A percentile compares a stretch with the other conserved stretches of the same genome.
Conservation (phyloP, 2,329 filamentous ascomycete genomes). For the Chalaropsis ovoidea region DNA sequence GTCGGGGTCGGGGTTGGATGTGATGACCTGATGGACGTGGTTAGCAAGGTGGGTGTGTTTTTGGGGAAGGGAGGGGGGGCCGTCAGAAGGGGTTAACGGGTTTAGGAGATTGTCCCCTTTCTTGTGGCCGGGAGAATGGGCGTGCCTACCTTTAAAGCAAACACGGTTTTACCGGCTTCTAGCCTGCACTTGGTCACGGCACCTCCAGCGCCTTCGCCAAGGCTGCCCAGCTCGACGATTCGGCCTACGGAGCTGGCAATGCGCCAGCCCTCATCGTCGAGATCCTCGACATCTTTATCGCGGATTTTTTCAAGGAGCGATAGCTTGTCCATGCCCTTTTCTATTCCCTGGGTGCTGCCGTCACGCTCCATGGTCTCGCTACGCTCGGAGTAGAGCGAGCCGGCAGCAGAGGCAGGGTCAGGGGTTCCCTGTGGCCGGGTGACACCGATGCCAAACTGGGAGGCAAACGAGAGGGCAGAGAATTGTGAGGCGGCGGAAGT, state of each 20-base stretch:
- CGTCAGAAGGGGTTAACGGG: background rate
- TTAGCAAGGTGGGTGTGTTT: background rate
- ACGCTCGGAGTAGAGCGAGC: constrained; percentile 67
- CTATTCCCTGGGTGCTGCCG: constrained; percentile 63
- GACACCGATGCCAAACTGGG: constrained; percentile 57
- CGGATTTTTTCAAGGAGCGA: constrained; percentile 43
- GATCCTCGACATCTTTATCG: constrained; percentile 79
- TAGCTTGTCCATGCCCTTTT: constrained; percentile 64
- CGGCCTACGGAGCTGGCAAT: constrained; percentile 82
- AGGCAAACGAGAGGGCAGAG: constrained; percentile 71
- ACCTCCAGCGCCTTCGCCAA: constrained; percentile 91
- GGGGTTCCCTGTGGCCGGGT: constrained; percentile 57
- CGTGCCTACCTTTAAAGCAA: constrained; percentile 74
- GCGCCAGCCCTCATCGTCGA: constrained; percentile 91
- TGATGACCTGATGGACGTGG: constrained; percentile 62
- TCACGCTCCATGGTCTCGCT: constrained; percentile 58
- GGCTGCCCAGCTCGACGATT: constrained; percentile 75
- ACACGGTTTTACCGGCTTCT: constrained; percentile 84
- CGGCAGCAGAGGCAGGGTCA: constrained; percentile 81
- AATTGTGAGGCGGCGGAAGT: constrained; percentile 82
- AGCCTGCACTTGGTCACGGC: constrained; percentile 86
- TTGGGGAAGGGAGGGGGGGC: background rate
- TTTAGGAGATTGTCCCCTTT: background rate
- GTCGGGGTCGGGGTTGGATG: constrained; percentile 92
- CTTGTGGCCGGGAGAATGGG: background rate